Percentiles rank a stretch among this genome's conserved stretches.
Conservation (phyloP, 2,329 filamentous ascomycete species). For the Colletotrichum neosansevieriae region DNA sequence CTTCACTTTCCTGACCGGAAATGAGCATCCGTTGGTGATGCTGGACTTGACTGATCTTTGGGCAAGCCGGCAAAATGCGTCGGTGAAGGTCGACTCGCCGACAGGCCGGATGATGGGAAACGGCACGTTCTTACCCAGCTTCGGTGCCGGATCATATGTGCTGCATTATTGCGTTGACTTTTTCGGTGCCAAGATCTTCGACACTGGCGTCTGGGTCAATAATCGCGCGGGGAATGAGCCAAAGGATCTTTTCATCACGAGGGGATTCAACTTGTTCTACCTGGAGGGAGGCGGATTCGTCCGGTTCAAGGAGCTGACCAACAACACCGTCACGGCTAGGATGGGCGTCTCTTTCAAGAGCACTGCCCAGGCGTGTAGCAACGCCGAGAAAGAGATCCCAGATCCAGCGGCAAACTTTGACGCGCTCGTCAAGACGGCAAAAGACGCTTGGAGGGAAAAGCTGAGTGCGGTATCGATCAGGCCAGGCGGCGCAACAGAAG, state of each 20-base stretch:
- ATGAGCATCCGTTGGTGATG: conserved; percentile 63
- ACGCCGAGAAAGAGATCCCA: conserved; percentile 71
- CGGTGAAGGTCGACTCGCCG: conserved; percentile 62
- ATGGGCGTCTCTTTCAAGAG: conserved; percentile 76
- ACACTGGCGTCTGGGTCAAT: conserved; percentile 55
- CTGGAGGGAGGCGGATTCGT: conserved; percentile 66
- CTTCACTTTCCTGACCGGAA: conserved; percentile 64
- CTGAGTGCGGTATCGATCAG: conserved; percentile 65
- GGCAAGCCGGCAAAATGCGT: conserved; percentile 49
- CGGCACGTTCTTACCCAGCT: conserved; percentile 70
- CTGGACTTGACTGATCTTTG: conserved; percentile 72
- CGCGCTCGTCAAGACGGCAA: conserved; percentile 58
- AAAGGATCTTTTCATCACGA: conserved; percentile 52
- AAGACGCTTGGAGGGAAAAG: conserved; percentile 69
- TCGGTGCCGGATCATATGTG: conserved; percentile 69
- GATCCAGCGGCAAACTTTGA: conserved; percentile 59
- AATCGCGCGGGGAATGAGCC: conserved; percentile 53
- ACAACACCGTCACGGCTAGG: conserved; percentile 66
- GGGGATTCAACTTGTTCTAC: conserved; percentile 57
- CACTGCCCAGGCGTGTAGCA: conserved; percentile 69
- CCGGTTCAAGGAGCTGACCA: conserved; percentile 59
- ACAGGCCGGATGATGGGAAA: conserved; percentile 68
- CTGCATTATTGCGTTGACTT: conserved; percentile 74
- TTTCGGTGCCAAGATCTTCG: conserved; percentile 53
- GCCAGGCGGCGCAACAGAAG: conserved; percentile 59